Conservation (phyloP, 495 filamentous ascomycete genomes). For the Lasiosphaeris hirsuta region DNA sequence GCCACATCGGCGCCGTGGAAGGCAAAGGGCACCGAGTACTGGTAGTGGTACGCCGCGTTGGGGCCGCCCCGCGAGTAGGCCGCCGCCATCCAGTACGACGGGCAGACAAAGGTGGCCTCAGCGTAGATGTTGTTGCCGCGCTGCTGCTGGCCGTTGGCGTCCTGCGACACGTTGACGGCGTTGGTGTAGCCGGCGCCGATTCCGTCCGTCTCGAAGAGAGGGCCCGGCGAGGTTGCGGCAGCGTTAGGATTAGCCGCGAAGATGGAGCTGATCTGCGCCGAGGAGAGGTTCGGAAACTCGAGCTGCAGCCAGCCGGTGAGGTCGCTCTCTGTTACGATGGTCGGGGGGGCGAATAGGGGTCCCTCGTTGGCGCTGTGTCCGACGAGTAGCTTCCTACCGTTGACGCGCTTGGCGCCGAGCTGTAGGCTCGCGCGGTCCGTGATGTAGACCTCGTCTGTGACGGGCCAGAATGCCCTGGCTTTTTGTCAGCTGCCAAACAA, state of each 20-base stretch:
- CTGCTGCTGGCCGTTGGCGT: conserved; percentile 34
- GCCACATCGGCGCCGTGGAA: conserved; percentile 54
- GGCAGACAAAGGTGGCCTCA: conserved; percentile 61
- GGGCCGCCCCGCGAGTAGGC: conserved; percentile 39
- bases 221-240: conserved; percentile 15
- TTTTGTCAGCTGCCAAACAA: neutral
- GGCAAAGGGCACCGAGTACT: conserved; percentile 59
- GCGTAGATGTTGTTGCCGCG: conserved; percentile 53
- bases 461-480: conserved; percentile 56
- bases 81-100: conserved; percentile 60
- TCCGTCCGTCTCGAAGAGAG: conserved; percentile 29
- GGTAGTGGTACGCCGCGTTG: conserved; percentile 52
- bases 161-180: conserved; percentile 23
- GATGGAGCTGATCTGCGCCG: conserved; percentile 41
- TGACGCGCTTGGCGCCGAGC: conserved; percentile 47
- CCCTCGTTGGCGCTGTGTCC: conserved; percentile 57
- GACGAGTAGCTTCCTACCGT: conserved; percentile 49
- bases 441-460: conserved; percentile 58
- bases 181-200: conserved; percentile 11
- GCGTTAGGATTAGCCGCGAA: conserved; percentile 32
- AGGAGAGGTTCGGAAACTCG: conserved; percentile 49
- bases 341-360: conserved; percentile 35
- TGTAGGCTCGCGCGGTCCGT: conserved; percentile 50
- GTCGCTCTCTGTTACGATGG: conserved; percentile 45
- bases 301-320: conserved; percentile 44